phyloP scores from a whole-genome alignment of 768 basidiomycete species.

The Collybiopsis confluens region DNA sequence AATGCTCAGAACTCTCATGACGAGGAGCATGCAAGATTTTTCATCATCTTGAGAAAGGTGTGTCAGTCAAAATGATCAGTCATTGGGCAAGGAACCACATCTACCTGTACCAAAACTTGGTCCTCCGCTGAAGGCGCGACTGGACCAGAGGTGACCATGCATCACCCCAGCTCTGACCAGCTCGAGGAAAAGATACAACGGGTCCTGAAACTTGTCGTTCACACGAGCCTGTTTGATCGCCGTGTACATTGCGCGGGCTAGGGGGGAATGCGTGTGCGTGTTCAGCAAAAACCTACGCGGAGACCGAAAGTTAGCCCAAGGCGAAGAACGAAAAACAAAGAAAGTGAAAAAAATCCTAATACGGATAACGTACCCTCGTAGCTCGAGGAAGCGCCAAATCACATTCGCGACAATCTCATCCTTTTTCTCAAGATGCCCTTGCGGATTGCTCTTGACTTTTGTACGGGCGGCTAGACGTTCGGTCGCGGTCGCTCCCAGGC shows the following conservation, averaged over 20 bases:
- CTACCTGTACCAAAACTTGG: slow-evolving; percentile 90
- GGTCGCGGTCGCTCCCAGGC: slow-evolving; percentile 83
- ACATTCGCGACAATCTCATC: slow-evolving; percentile 98
- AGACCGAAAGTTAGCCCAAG: slow-evolving; percentile 8
- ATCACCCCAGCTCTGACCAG: slow-evolving; percentile 94
- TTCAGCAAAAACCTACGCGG: slow-evolving; percentile 75
- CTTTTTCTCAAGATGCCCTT: slow-evolving; percentile 81
- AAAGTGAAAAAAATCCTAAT: too few species aligned
- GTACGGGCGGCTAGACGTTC: slow-evolving; percentile 82
- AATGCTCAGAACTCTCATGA: slow-evolving; percentile 95
- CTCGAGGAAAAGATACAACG: slow-evolving; percentile 92
- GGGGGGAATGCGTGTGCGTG: slow-evolving; percentile 81
- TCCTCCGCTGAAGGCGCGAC: slow-evolving; percentile 85
- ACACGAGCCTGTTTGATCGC: slow-evolving; percentile 75
- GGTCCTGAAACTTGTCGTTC: slow-evolving; percentile 98
- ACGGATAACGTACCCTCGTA: slow-evolving; percentile 82
- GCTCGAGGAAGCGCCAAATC: slow-evolving; percentile 95
- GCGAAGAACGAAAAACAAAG: too few species aligned
- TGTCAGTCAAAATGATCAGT: background rate
- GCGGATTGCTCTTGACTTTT: slow-evolving; percentile 52
- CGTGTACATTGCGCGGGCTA: slow-evolving; percentile 88
- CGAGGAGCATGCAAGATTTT: slow-evolving; percentile 89
- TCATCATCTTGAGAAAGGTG: slow-evolving; percentile 66
- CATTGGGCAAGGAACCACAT: slow-evolving; percentile 22
- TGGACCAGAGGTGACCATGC: slow-evolving; percentile 90